Evolutionary conservation across 2,329 filamentous ascomycete genomes (phyloP), one percentile per base, ranked within the genome.

Genomic region (Aspergillus sergii): DNA sequence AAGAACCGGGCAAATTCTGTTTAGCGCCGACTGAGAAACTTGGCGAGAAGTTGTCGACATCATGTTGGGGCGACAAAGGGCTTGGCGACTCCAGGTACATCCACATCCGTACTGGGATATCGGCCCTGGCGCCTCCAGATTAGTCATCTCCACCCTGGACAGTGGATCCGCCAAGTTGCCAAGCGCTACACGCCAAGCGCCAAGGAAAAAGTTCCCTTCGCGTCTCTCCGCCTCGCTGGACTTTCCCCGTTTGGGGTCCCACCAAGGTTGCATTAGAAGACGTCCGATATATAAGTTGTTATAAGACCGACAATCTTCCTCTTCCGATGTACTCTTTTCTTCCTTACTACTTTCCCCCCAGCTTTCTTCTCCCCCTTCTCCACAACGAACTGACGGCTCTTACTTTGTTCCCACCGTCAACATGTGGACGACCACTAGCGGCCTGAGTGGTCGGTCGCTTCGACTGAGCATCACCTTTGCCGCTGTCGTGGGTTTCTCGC

Each of bases 401-500:
- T 50, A 30, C 46, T 50, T 50, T 30, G 26, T 59, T 58, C 58
- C 30, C 46, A 50, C 46, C 23, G 23, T 50, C 46, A 50, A 50
- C 48, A 75, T 75, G 73, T 75, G 73, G 73, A 75, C 73, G 50
- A 68, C 66, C 50, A 75, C 72, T 32, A 63, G 51, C 57, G 73
- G 73, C 58, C 59, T 74, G 30, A 62, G 66, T 61, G 73, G 73
- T 68, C 62, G 64, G 58, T n/a, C 53, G 51, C 70, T 72, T 48
- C 69, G 62, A 32, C 6, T 64, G 36, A 60, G 60, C 63, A 69
- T 75, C 63, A 76, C 73, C 59, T 64, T 75, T 21, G 72, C 69
- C n/a, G 72, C 73, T 34, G 72, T 74, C 19, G 56, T 72, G 34
- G 86, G 85, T 14, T 88, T 88, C 76, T 76, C 87, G 11, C 82